A percentile compares a stretch with the other conserved stretches of the same genome.
phyloP scores from a whole-genome alignment of 225 moss, liverwort and hornwort genomes.

The Asterella californica region DNA sequence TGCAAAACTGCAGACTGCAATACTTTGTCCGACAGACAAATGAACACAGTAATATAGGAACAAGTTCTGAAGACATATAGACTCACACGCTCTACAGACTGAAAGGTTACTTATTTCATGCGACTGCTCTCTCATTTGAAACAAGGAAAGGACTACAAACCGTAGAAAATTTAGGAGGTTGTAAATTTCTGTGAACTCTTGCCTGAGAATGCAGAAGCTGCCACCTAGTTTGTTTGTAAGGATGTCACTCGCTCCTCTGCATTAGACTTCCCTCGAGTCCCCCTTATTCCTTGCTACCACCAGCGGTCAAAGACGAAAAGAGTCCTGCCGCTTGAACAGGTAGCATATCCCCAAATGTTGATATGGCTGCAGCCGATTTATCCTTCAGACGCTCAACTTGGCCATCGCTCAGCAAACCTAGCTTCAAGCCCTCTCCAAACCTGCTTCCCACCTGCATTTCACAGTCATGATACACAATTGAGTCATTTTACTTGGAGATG shows the following conservation, averaged over 20 bases:
- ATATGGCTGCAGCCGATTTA: constrained; percentile 89
- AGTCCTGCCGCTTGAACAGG: constrained; percentile 86
- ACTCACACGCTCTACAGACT: neutral
- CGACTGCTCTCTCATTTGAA: neutral
- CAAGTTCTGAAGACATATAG: neutral
- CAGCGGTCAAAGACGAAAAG: constrained; percentile 76
- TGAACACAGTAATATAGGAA: neutral
- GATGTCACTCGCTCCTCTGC: constrained; percentile 16
- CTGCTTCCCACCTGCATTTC: constrained; percentile 73
- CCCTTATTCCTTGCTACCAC: constrained; percentile 57
- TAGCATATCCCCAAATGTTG: constrained; percentile 90
- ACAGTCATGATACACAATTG: neutral
- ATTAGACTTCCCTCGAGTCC: constrained; percentile 13
- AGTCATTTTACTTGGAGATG: neutral
- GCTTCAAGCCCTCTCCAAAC: constrained; percentile 85
- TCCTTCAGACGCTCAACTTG: constrained; percentile 86
- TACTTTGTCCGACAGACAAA: neutral
- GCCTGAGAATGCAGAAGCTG: constrained; percentile 17
- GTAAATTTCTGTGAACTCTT: constrained; percentile 11
- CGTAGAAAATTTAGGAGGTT: neutral
- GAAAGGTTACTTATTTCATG: too few species aligned
- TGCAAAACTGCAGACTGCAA: constrained; percentile 1
- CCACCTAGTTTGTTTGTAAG: constrained; percentile 7
- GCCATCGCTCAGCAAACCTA: constrained; percentile 83
- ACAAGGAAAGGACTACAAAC: neutral